Conservation (phyloP, 306 rosid species). For the Vigna trinervia region DNA sequence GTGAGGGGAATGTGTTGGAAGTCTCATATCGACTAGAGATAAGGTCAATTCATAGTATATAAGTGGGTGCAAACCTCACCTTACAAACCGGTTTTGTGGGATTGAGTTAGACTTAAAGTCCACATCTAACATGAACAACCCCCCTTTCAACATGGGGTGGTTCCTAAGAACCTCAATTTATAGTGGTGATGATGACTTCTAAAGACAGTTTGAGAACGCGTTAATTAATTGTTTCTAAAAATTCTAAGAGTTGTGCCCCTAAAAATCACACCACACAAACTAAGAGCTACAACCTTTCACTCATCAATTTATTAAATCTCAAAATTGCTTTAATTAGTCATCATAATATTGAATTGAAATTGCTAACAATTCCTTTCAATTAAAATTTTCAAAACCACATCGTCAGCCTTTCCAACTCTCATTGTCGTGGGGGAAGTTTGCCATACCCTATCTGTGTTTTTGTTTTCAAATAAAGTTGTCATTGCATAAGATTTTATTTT, state of each 20-base stretch:
- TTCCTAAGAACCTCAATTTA: background rate
- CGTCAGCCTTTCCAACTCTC: background rate
- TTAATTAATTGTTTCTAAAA: background rate
- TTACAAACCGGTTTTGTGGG: too few species aligned
- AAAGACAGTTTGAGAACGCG: background rate
- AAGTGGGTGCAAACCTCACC: too few species aligned
- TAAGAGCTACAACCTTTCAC: background rate
- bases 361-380: background rate
- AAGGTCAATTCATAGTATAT: too few species aligned
- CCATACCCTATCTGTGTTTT: background rate
- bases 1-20: too few species aligned
- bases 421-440: background rate
- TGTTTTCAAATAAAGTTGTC: background rate
- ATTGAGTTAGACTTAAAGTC: too few species aligned
- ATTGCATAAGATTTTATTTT: background rate
- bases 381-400: background rate
- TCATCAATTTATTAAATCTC: background rate
- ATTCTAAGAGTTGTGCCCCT: background rate
- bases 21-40: too few species aligned
- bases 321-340: background rate
- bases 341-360: background rate
- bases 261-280: background rate
- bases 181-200: background rate
- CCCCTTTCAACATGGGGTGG: background rate
- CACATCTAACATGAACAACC: background rate